Percentiles rank a stretch among this genome's conserved stretches.
These are phyloP conservation scores for Ceratocystis destructans DNA, from an alignment of 2,329 filamentous ascomycete species.

Conservation along the genomic window DNA sequence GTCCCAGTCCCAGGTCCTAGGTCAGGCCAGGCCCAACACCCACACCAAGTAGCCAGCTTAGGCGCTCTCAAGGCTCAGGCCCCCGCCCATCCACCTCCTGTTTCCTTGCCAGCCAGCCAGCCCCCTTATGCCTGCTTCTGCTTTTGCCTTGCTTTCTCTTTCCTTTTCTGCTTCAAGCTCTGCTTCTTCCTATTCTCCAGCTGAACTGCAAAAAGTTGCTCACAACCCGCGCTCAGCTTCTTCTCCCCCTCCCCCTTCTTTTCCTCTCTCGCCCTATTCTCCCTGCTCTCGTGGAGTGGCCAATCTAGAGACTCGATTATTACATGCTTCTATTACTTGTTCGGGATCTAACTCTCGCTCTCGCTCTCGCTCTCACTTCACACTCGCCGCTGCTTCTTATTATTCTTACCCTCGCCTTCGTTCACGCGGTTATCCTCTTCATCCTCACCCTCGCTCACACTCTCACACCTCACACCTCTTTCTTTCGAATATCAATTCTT, in stretches of 20 bases:
- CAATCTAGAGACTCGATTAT: neutral
- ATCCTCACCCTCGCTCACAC: slow-evolving; percentile 1
- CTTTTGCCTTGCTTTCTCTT: slow-evolving; percentile 11
- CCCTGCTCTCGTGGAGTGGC: neutral
- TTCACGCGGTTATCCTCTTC: slow-evolving; percentile 7
- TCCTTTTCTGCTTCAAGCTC: slow-evolving; percentile 1
- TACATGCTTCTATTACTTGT: neutral
- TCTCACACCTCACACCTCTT: slow-evolving; percentile 8
- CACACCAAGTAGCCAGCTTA: slow-evolving; percentile 1
- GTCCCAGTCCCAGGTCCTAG: neutral
- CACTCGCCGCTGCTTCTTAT: neutral
- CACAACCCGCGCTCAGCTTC: slow-evolving; percentile 3
- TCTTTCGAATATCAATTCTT: slow-evolving; percentile 10
- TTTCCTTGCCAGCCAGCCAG: slow-evolving; percentile 11
- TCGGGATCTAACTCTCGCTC: neutral
- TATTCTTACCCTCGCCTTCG: neutral
- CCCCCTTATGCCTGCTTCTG: slow-evolving; percentile 17
- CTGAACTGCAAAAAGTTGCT: slow-evolving; percentile 5
- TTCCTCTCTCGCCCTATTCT: neutral
- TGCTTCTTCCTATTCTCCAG: neutral
- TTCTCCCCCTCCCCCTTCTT: neutral
- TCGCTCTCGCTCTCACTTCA: neutral
- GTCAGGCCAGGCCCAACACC: slow-evolving; percentile 3
- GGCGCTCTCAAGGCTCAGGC: neutral
- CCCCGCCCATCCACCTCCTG: slow-evolving; percentile 3